Percentiles rank a stretch among this genome's conserved stretches.
Evolutionary conservation across 352 stramenopile species (phyloP).

Genomic region (Pythium aristosporum): DNA sequence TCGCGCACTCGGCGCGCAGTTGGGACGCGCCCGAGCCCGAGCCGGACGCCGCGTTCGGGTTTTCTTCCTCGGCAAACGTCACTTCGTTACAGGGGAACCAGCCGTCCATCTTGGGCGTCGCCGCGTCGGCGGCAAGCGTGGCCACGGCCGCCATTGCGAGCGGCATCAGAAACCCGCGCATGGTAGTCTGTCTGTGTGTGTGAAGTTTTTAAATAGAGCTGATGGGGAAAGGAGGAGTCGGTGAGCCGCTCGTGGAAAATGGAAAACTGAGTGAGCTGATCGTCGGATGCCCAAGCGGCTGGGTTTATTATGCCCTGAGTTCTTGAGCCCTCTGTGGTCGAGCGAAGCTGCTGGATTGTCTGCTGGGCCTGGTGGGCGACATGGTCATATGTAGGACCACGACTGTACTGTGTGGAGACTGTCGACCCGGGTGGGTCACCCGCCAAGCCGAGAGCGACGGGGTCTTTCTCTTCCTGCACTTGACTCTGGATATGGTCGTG

Average conservation of each 20-base stretch:
- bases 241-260: too few species aligned
- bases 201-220: too few species aligned
- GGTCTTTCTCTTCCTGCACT: not conserved
- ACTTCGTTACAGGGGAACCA: slow-evolving; percentile 39
- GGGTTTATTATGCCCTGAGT: too few species aligned
- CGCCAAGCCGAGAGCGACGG: not conserved
- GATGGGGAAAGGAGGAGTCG: too few species aligned
- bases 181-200: not conserved
- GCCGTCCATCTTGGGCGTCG: slow-evolving; percentile 32
- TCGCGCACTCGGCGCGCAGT: slow-evolving; percentile 36
- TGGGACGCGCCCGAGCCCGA: slow-evolving; percentile 3
- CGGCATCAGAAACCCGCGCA: slow-evolving; percentile 5
- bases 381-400: too few species aligned
- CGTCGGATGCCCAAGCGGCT: too few species aligned
- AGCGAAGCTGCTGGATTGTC: too few species aligned
- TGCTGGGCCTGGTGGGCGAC: too few species aligned
- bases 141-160: slow-evolving; percentile 3
- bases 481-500: too few species aligned
- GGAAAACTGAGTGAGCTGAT: too few species aligned
- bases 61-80: slow-evolving; percentile 11
- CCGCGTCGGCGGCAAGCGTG: not conserved
- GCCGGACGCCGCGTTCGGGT: not conserved
- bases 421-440: not conserved
- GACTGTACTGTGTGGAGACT: too few species aligned
- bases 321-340: too few species aligned